phyloP scores from a whole-genome alignment of 1,284 basidiomycete species.

The Psilocybe mexicana region DNA sequence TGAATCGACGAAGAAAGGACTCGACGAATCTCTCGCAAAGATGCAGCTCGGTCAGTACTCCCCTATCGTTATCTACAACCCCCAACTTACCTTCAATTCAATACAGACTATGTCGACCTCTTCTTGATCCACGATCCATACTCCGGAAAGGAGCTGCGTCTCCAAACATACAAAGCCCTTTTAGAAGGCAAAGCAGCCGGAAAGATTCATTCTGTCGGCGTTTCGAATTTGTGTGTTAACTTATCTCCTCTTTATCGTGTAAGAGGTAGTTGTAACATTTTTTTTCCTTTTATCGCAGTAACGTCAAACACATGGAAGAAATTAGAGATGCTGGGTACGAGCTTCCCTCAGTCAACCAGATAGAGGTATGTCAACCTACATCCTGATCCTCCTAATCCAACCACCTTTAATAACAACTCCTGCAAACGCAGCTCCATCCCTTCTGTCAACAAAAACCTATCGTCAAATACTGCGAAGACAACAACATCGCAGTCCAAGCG shows the following conservation, averaged over 20 bases:
- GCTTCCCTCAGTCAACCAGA: constrained; percentile 80
- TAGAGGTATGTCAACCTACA: constrained; percentile 53
- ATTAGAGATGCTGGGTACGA: constrained; percentile 61
- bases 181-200: constrained; percentile 59
- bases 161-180: constrained; percentile 67
- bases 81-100: background rate
- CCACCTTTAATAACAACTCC: background rate
- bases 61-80: background rate
- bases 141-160: constrained; percentile 56
- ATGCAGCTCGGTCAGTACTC: constrained; percentile 49
- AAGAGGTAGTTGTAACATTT: background rate
- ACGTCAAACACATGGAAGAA: constrained; percentile 77
- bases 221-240: constrained; percentile 70
- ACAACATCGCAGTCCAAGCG: constrained; percentile 76
- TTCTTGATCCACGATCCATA: constrained; percentile 77
- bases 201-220: constrained; percentile 71
- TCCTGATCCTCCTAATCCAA: background rate
- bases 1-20: constrained; percentile 53
- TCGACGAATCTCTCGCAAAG: constrained; percentile 57
- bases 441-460: constrained; percentile 82
- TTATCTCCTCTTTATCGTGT: background rate
- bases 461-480: constrained; percentile 70
- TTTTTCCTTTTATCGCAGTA: constrained; percentile 39
- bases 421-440: constrained; percentile 64
- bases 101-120: constrained; percentile 70